Evolutionary conservation across 2,329 filamentous ascomycete genomes (phyloP).

Genomic region (Paramyrothecium sp.): DNA sequence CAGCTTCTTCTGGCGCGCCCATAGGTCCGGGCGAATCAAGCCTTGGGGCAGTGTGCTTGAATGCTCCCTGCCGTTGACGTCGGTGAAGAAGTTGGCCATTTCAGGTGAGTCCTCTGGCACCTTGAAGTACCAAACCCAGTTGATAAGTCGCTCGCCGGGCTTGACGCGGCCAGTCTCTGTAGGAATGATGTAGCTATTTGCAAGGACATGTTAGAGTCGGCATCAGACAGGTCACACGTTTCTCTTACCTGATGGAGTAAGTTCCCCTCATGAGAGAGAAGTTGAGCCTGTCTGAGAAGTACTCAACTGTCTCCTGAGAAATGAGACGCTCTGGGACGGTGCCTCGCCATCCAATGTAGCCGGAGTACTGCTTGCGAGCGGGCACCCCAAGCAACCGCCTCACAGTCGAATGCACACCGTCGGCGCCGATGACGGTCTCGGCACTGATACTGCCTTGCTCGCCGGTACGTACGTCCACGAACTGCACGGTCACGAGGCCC

Average conservation of each 20-base stretch:
- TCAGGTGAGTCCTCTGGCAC: not conserved
- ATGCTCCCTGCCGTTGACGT: not conserved
- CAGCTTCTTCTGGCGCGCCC: not conserved
- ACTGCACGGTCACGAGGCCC: not conserved
- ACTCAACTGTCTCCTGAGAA: not conserved
- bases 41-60: not conserved
- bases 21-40: not conserved
- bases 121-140: not conserved
- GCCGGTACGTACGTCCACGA: not conserved
- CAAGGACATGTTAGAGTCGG: not conserved
- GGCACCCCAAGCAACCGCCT: not conserved
- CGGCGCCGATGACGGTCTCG: not conserved
- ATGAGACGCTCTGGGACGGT: not conserved
- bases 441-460: not conserved
- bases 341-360: not conserved
- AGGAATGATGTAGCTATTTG: not conserved
- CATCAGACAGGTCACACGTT: no score
- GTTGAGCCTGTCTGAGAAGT: not conserved
- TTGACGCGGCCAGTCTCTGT: not conserved
- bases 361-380: not conserved
- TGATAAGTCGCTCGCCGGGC: not conserved
- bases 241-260: not conserved
- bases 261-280: not conserved
- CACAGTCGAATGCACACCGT: not conserved
- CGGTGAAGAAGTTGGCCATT: not conserved